phyloP scores from a whole-genome alignment of 2,329 filamentous ascomycete species.

The Alternaria sp. region DNA sequence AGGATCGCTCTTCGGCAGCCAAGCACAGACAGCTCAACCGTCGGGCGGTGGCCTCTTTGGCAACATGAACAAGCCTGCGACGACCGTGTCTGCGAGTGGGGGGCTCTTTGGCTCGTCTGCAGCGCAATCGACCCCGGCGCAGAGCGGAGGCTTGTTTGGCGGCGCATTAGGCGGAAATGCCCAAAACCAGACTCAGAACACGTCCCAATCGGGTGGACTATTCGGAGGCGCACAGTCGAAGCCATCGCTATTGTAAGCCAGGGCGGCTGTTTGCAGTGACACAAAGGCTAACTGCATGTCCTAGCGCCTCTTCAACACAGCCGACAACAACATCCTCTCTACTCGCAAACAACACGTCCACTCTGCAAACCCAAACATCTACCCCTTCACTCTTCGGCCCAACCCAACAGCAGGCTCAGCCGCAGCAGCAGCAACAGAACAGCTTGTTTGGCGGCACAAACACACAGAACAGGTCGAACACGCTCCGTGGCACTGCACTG shows the following conservation, averaged over 20 bases:
- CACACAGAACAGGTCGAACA: conserved; percentile 40
- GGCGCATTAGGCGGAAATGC: conserved; percentile 43
- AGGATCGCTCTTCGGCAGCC: conserved; percentile 37
- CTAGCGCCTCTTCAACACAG: conserved; percentile 48
- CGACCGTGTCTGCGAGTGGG: conserved; percentile 35
- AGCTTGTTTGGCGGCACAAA: conserved; percentile 47
- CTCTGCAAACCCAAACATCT: conserved; percentile 41
- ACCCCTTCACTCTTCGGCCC: conserved; percentile 47
- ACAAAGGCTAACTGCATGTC: conserved; percentile 41
- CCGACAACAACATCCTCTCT: conserved; percentile 41
- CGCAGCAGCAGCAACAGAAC: conserved; percentile 42
- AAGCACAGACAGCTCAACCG: conserved; percentile 34
- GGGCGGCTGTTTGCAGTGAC: conserved; percentile 14
- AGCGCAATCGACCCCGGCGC: conserved; percentile 37
- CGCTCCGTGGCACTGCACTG: conserved; percentile 37
- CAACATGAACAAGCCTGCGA: conserved; percentile 46
- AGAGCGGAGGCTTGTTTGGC: conserved; percentile 46
- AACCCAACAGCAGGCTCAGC: conserved; percentile 38
- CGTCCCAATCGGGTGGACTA: conserved; percentile 45
- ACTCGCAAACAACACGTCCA: conserved; percentile 40
- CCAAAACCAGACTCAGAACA: conserved; percentile 35
- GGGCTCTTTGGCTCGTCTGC: conserved; percentile 50
- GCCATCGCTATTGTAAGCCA: conserved; percentile 52
- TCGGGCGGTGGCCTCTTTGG: conserved; percentile 50
- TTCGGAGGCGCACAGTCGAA: conserved; percentile 45